phyloP scores from a whole-genome alignment of 2,329 filamentous ascomycete species.

The Trichoderma sp. region DNA sequence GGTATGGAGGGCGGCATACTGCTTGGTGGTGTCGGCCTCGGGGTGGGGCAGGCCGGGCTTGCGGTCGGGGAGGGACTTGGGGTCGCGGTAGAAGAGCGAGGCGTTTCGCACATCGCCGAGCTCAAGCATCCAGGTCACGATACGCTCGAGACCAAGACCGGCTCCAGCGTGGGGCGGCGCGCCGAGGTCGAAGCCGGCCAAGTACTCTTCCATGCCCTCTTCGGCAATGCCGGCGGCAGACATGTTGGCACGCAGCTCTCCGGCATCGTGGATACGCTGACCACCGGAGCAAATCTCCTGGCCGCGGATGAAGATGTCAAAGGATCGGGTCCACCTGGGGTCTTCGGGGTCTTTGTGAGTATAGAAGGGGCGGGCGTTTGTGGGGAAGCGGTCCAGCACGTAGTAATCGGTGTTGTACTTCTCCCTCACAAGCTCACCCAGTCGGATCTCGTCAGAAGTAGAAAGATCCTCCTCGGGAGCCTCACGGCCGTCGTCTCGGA shows the following conservation, averaged over 20 bases:
- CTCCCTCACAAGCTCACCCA: conserved; percentile 80
- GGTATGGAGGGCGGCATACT: conserved; percentile 50
- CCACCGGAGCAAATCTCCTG: conserved; percentile 92
- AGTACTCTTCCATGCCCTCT: conserved; percentile 83
- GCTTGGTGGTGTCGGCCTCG: conserved; percentile 71
- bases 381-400: conserved; percentile 89
- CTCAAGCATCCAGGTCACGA: conserved; percentile 81
- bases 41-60: conserved; percentile 72
- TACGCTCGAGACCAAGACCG: conserved; percentile 84
- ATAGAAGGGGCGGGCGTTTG: conserved; percentile 82
- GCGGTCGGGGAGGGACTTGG: conserved; percentile 75
- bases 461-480: conserved; percentile 73
- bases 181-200: conserved; percentile 83
- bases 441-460: conserved; percentile 80
- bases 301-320: conserved; percentile 90
- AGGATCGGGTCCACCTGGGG: conserved; percentile 77
- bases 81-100: conserved; percentile 83
- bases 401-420: conserved; percentile 90
- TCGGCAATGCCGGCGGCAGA: conserved; percentile 70
- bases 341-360: conserved; percentile 79
- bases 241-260: conserved; percentile 75
- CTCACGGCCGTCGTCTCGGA: conserved; percentile 79
- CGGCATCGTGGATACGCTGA: conserved; percentile 83
- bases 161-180: conserved; percentile 87
- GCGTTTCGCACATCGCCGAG: conserved; percentile 87